Conservation (phyloP, 163 green algal genomes). For the Prototheca stagnorum region DNA sequence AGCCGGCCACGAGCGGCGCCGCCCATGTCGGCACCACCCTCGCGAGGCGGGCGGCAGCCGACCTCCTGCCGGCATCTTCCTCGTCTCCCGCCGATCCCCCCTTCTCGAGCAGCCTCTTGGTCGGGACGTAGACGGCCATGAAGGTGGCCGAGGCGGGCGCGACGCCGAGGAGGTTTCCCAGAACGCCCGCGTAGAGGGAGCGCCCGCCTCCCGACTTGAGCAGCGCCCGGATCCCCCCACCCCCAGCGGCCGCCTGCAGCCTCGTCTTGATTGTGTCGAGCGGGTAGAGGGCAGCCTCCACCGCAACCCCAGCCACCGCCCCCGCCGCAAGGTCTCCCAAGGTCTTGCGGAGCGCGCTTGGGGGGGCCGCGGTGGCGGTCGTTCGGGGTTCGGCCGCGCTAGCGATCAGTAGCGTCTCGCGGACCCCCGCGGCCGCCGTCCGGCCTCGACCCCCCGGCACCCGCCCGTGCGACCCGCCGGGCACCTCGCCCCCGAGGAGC, state of each 20-base stretch:
- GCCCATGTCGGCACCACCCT: conserved; percentile 38
- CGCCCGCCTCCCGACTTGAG: conserved; percentile 53
- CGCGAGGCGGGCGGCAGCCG: conserved; percentile 3
- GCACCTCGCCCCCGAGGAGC: no score
- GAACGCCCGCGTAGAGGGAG: conserved; percentile 69
- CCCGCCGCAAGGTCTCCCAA: no score
- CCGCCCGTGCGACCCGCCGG: no score
- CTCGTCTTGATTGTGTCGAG: conserved; percentile 98
- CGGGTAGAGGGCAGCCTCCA: conserved; percentile 87
- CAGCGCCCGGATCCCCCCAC: conserved; percentile 59
- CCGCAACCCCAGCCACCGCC: no score
- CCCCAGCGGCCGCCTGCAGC: conserved; percentile 70
- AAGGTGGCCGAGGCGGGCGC: conserved; percentile 75
- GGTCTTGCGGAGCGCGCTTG: no score
- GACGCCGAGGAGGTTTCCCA: conserved; percentile 55
- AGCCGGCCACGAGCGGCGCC: conserved; percentile 48
- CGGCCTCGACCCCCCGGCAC: no score
- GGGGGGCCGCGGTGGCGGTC: no score
- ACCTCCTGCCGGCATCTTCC: background rate
- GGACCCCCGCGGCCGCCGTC: no score
- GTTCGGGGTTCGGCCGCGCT: no score
- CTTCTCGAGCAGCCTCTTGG: conserved; percentile 56
- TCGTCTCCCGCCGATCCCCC: conserved; percentile 3
- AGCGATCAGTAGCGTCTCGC: no score
- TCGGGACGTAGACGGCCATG: conserved; percentile 77